A percentile compares a stretch with the other conserved stretches of the same genome.
Evolutionary conservation across 208 protist genomes (phyloP).

Genomic region (Borovskyia barvae): DNA sequence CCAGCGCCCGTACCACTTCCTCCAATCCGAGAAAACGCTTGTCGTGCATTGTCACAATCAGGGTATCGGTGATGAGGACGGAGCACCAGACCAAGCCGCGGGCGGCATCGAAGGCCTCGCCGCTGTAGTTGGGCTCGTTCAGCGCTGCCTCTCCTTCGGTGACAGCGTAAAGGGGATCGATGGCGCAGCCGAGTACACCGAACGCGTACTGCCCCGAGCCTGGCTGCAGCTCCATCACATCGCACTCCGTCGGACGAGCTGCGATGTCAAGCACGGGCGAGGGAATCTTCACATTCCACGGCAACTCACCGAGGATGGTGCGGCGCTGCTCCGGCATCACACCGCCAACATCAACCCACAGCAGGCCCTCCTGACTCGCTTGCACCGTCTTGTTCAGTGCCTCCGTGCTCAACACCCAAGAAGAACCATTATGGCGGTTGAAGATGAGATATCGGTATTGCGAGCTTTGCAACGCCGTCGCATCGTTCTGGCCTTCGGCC

Average conservation of each 20-base stretch:
- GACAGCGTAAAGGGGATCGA: conserved; percentile 20
- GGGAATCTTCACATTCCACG: conserved; percentile 34
- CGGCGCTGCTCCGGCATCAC: conserved; percentile 35
- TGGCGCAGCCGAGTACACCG: conserved; percentile 57
- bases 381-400: conserved; percentile 28
- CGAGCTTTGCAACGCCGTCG: background rate
- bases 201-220: conserved; percentile 39
- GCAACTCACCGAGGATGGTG: conserved; percentile 27
- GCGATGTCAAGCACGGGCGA: conserved; percentile 43
- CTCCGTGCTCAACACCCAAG: conserved; percentile 11
- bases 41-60: conserved; percentile 67
- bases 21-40: conserved; percentile 49
- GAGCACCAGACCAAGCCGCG: conserved; percentile 49
- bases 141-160: background rate
- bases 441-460: conserved; percentile 27
- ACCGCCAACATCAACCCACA: conserved; percentile 63
- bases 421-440: conserved; percentile 19
- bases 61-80: conserved; percentile 49
- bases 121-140: conserved; percentile 20
- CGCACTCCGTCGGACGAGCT: conserved; percentile 47
- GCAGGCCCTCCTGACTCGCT: conserved; percentile 12
- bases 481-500: background rate
- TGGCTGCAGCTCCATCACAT: conserved; percentile 65
- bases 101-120: conserved; percentile 30
- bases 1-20: conserved; percentile 46